Evolutionary conservation across 1,139 yeast species (phyloP).

Genomic region (Diutina catenulata): DNA sequence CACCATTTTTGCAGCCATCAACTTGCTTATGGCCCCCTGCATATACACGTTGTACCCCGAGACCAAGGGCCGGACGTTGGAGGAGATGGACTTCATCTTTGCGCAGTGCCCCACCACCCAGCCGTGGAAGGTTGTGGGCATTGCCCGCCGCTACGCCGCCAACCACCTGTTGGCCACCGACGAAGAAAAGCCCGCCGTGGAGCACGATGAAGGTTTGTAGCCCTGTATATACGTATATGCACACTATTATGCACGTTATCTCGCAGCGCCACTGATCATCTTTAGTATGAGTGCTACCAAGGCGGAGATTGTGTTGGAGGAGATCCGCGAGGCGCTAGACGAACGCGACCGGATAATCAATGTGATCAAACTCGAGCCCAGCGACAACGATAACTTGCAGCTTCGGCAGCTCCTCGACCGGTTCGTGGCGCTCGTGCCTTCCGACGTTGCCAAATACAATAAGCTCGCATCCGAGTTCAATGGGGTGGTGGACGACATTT

Average conservation of each 20-base stretch:
- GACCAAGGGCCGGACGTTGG: conserved; percentile 47
- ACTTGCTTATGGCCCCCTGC: conserved; percentile 39
- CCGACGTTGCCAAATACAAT: conserved; percentile 8
- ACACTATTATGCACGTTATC: too few species aligned
- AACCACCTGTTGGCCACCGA: too few species aligned
- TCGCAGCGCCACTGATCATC: too few species aligned
- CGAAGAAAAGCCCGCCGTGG: too few species aligned
- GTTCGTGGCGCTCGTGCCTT: not conserved
- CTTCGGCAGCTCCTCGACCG: conserved; percentile 5
- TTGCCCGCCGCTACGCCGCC: conserved; percentile 3
- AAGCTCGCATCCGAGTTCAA: conserved; percentile 10
- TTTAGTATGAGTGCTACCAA: too few species aligned
- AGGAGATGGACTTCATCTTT: conserved; percentile 52
- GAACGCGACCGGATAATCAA: conserved; percentile 7
- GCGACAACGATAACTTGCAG: conserved; percentile 1
- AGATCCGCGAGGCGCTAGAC: conserved; percentile 24
- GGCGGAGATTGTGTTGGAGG: conserved; percentile 10
- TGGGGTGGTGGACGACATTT: conserved; percentile 13
- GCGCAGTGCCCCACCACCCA: conserved; percentile 22
- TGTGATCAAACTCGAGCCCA: not conserved
- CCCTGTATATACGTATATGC: too few species aligned
- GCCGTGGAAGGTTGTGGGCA: conserved; percentile 26
- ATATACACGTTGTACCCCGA: conserved; percentile 49
- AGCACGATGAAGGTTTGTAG: too few species aligned
- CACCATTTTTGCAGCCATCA: conserved; percentile 26